A percentile compares a stretch with the other conserved stretches of the same genome.
Conservation (phyloP, 768 basidiomycete genomes). For the Termitomyces sp. region DNA sequence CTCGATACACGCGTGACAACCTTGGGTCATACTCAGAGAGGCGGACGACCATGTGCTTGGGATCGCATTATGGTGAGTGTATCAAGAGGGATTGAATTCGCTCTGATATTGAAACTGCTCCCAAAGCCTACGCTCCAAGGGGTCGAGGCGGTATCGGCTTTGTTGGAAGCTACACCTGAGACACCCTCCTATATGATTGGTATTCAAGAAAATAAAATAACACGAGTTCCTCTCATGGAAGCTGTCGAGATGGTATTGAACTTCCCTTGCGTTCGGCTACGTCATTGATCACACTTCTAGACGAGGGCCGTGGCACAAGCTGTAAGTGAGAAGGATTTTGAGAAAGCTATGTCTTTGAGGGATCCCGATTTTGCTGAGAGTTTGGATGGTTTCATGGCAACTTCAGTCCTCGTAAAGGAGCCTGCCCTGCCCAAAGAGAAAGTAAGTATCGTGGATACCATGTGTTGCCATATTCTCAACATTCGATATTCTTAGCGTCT, state of each 20-base stretch:
- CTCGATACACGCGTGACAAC: slow-evolving; percentile 97
- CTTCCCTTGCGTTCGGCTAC: slow-evolving; percentile 3
- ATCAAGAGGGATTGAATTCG: background rate
- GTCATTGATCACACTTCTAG: slow-evolving; percentile 29
- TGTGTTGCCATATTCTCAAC: background rate
- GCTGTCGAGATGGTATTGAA: slow-evolving; percentile 77
- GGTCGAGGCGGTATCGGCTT: slow-evolving; percentile 84
- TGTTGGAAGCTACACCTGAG: slow-evolving; percentile 79
- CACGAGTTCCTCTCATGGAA: slow-evolving; percentile 84
- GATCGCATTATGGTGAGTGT: slow-evolving; percentile 84
- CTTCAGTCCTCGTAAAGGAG: slow-evolving; percentile 55
- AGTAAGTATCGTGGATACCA: slow-evolving; percentile 25
- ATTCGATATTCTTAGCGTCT: slow-evolving; percentile 47
- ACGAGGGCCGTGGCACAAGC: slow-evolving; percentile 83
- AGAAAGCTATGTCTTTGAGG: slow-evolving; percentile 79
- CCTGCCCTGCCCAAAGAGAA: slow-evolving; percentile 45
- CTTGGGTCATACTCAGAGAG: slow-evolving; percentile 94
- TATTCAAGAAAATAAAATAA: slow-evolving; percentile 92
- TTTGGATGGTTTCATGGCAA: slow-evolving; percentile 78
- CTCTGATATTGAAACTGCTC: background rate
- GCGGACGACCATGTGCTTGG: slow-evolving; percentile 87
- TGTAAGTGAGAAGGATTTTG: slow-evolving; percentile 79
- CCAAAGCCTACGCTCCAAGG: slow-evolving; percentile 92
- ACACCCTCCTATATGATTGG: slow-evolving; percentile 99
- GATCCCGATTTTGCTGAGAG: slow-evolving; percentile 91